Percentiles rank a stretch among this genome's conserved stretches.
phyloP scores from a whole-genome alignment of 1,139 yeast genomes.

The Sugiyamaella grinbergsii region DNA sequence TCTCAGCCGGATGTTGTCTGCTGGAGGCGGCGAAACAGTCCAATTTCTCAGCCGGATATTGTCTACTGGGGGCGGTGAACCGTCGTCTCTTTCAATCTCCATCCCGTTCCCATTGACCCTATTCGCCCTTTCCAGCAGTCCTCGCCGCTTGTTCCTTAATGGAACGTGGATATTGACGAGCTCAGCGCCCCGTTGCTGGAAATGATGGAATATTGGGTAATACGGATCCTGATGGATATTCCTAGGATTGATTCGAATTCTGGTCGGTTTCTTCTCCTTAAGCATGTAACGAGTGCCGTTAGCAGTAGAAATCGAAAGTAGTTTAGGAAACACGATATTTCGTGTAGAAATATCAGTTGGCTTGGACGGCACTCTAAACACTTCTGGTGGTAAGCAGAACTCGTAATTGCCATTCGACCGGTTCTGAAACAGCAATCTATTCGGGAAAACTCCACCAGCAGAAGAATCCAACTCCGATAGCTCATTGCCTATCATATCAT shows the following conservation, averaged over 20 bases:
- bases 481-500: neutral
- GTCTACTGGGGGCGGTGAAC: conserved; percentile 1
- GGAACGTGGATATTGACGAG: conserved; percentile 11
- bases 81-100: neutral
- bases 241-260: conserved; percentile 8
- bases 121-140: too few relatives aligned
- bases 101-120: neutral
- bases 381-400: conserved; percentile 13
- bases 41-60: too few relatives aligned
- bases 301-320: conserved; percentile 13
- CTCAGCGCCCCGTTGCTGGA: conserved; percentile 15
- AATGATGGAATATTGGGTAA: conserved; percentile 17
- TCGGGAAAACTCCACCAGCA: neutral
- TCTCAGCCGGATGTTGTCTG: too few relatives aligned
- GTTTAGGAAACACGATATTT: conserved; percentile 15
- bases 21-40: too few relatives aligned
- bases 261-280: conserved; percentile 16
- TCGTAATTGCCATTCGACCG: conserved; percentile 4
- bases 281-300: conserved; percentile 9
- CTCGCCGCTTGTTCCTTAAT: conserved; percentile 3
- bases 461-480: neutral
- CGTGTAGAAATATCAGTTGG: conserved; percentile 14
- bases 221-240: conserved; percentile 15
- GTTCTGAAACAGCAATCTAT: conserved; percentile 6
- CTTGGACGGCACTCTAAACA: conserved; percentile 15